A percentile compares a stretch with the other conserved stretches of the same genome.
These are phyloP conservation scores for Saccharomycopsis hybrid DNA, from an alignment of 1,139 yeast genomes.

Conservation along the genomic window DNA sequence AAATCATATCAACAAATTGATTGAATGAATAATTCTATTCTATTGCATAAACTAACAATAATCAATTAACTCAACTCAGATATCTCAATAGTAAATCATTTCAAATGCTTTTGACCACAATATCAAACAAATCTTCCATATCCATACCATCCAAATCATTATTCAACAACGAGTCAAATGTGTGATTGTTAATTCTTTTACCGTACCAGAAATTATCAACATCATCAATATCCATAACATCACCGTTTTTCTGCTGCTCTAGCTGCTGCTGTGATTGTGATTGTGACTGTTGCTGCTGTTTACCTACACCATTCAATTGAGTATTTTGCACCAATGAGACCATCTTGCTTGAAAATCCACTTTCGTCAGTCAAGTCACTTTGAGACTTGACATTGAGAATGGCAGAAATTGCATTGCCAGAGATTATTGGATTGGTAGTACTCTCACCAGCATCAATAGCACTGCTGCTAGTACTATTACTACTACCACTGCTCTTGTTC, in stretches of 20 bases:
- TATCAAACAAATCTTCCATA: conserved; percentile 19
- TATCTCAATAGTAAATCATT: too few species aligned
- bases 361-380: too few species aligned
- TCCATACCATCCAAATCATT: conserved; percentile 16
- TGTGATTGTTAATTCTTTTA: conserved; percentile 15
- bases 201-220: conserved; percentile 20
- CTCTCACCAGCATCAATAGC: neutral
- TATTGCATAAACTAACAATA: too few species aligned
- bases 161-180: conserved; percentile 12
- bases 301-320: neutral
- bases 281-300: too few species aligned
- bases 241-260: neutral
- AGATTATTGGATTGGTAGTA: neutral
- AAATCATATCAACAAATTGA: too few species aligned
- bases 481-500: neutral
- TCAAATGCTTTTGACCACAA: conserved; percentile 15
- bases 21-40: too few species aligned
- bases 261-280: too few species aligned
- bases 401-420: neutral
- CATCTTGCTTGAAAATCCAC: conserved; percentile 7
- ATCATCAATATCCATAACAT: conserved; percentile 2
- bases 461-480: neutral
- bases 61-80: too few species aligned
- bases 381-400: neutral
- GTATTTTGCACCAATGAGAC: conserved; percentile 9